Base-by-base conservation (phyloP, 495 filamentous ascomycete species). In the Penicillium chermesinum region DNA sequence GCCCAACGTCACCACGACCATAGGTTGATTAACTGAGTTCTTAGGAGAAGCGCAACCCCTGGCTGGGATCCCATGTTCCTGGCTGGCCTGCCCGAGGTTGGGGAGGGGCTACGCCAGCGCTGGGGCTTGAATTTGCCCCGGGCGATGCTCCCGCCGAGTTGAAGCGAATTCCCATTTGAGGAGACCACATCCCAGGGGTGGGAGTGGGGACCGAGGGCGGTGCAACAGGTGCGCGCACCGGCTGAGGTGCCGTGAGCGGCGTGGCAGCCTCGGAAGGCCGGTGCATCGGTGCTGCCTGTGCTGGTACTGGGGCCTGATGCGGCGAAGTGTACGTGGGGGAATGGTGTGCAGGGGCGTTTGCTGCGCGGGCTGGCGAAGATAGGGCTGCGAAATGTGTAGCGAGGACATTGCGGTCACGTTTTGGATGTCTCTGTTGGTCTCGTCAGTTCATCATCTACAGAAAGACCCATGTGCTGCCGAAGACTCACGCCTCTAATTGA, bases 81-180 rank as follows among this genome's bases (percentile, higher is more conserved):
- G 53, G 22, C 36, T 57, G 62, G 9, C 41, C 46, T 7, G 46
- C 22, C 20, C 44, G 44, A 14, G 47, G 35, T 10, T 42, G 33
- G 13, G 37, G 20, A 41, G 52, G 54, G 20, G 62, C 60, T 45
- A 51, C 41, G 9, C 56, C 14, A 48, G 47, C 12, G 50, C 50
- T 20, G 50, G 41, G 21, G 47, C 46, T 33, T 25, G 54, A 40
- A 7, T 41, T 35, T 38, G 52, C 22, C 46, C 57, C 40, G 44
- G 54, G 50, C 43, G 55, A 35, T 44, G 39, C 39, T 46, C 32
- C 57, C 4, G 54, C 60, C 2, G 57, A 54, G 6, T 76, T 76
- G 60, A 91, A 94, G 15, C 83, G 83, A 50, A 93, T 90, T 0
- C 86, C 86, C 71, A 86, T 81, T 4, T 87, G 84, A 0, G 87